Evolutionary conservation across 1,284 basidiomycete species (phyloP).

Genomic region (Ceratorhiza oryzae-sativae): DNA sequence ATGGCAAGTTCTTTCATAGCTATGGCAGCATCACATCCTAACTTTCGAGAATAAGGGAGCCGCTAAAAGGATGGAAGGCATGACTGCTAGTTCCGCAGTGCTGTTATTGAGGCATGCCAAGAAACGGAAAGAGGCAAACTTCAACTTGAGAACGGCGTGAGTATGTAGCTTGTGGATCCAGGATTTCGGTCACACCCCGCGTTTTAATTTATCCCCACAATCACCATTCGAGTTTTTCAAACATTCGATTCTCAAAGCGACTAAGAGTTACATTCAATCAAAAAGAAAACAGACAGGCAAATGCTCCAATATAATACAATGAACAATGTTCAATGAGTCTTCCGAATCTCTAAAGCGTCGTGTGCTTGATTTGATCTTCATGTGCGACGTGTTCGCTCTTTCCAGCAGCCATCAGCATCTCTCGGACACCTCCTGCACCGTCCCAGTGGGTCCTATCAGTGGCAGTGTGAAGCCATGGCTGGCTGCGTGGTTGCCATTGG

Average conservation of each 20-base stretch:
- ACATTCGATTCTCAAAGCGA: background rate
- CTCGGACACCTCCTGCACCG: conserved; percentile 19
- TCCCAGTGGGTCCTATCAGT: conserved; percentile 33
- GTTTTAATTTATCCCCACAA: background rate
- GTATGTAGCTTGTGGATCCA: background rate
- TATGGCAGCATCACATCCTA: background rate
- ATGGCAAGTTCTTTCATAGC: conserved; percentile 60
- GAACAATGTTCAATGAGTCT: conserved; percentile 1
- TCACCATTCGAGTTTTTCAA: background rate
- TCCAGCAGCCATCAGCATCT: conserved; percentile 34
- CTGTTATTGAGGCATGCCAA: conserved; percentile 67
- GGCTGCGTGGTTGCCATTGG: conserved; percentile 33
- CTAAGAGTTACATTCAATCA: background rate
- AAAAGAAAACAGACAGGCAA: background rate
- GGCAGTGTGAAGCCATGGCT: conserved; percentile 33
- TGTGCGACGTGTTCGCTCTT: conserved; percentile 9
- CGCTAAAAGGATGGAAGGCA: conserved; percentile 86
- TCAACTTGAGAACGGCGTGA: background rate
- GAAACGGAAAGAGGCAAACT: conserved; percentile 2
- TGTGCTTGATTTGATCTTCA: conserved; percentile 5
- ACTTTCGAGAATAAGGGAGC: conserved; percentile 62
- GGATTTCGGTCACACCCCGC: background rate
- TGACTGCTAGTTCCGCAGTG: conserved; percentile 77
- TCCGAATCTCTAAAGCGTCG: background rate
- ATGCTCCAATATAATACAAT: conserved; percentile 14